Percentiles rank a stretch among this genome's conserved stretches.
These are phyloP conservation scores for Diutina ranongensis DNA, from an alignment of 1,139 yeast species.

Conservation along the genomic window DNA sequence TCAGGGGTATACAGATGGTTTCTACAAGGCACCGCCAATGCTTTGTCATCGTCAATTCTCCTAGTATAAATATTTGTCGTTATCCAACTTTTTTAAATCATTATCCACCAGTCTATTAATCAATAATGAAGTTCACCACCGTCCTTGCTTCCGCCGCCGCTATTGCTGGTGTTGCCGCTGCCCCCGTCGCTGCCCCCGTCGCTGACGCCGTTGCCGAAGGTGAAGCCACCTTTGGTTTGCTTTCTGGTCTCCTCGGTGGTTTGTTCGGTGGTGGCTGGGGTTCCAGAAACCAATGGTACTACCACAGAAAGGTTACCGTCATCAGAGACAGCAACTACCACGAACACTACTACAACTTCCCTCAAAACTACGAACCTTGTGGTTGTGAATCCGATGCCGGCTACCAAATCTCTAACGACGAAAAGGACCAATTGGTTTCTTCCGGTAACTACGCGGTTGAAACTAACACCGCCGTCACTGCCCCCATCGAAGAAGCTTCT, in stretches of 20 bases:
- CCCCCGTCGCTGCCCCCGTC: slow-evolving; percentile 4
- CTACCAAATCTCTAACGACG: not conserved
- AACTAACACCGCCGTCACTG: slow-evolving; percentile 2
- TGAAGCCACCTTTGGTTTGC: not conserved
- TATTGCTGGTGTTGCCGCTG: slow-evolving; percentile 5
- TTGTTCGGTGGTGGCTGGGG: not conserved
- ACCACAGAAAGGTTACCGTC: not conserved
- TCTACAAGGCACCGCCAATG: too few species aligned
- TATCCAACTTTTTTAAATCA: not conserved
- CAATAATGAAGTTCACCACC: slow-evolving; percentile 3
- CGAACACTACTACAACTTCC: slow-evolving; percentile 5
- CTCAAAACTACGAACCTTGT: not conserved
- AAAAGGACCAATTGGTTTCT: not conserved
- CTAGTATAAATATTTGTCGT: not conserved
- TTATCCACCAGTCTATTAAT: not conserved
- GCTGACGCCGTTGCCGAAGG: not conserved
- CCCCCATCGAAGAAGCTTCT: not conserved
- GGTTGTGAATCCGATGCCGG: not conserved
- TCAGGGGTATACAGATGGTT: too few species aligned
- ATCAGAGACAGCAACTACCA: not conserved
- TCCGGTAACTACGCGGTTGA: not conserved
- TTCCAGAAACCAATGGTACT: not conserved
- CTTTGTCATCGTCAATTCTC: too few species aligned
- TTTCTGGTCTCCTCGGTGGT: not conserved
- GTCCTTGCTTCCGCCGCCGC: slow-evolving; percentile 3